These are phyloP conservation scores for Fusarium armeniacum DNA, from an alignment of 2,329 filamentous ascomycete species.

Conservation along the genomic window DNA sequence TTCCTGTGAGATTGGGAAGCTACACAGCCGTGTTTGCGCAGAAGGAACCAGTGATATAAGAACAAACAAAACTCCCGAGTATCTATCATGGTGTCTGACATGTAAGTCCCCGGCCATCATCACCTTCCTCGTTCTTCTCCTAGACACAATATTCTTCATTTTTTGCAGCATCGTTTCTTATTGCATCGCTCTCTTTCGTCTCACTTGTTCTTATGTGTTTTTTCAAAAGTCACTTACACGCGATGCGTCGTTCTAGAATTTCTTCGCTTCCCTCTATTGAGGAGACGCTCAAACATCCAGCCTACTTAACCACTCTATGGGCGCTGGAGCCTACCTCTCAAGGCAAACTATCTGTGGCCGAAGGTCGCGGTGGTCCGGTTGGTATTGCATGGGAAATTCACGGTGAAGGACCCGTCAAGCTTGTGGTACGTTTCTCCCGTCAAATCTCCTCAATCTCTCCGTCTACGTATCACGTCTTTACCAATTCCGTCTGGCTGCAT, in stretches of 20 bases:
- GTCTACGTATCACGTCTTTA: slow-evolving; percentile 12
- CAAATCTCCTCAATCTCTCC: slow-evolving; percentile 25
- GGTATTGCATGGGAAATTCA: slow-evolving; percentile 85
- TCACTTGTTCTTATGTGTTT: slow-evolving; percentile 12
- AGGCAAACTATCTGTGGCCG: slow-evolving; percentile 75
- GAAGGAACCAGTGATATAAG: slow-evolving; percentile 17
- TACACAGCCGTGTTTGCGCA: slow-evolving; percentile 25
- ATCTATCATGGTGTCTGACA: slow-evolving; percentile 26
- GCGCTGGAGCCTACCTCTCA: slow-evolving; percentile 74
- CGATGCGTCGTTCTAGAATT: slow-evolving; percentile 31
- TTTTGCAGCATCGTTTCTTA: background rate
- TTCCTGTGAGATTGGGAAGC: slow-evolving; percentile 8
- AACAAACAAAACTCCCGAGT: slow-evolving; percentile 31
- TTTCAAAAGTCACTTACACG: slow-evolving; percentile 20
- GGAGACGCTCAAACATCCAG: slow-evolving; percentile 74
- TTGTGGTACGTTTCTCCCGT: slow-evolving; percentile 72
- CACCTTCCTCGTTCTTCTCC: background rate
- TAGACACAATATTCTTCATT: background rate
- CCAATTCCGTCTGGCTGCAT: background rate
- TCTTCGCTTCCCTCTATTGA: slow-evolving; percentile 61
- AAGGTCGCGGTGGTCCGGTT: slow-evolving; percentile 79
- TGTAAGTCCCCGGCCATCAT: slow-evolving; percentile 31
- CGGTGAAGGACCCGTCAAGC: slow-evolving; percentile 77
- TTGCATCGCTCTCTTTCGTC: background rate
- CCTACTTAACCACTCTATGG: slow-evolving; percentile 77